Conservation (phyloP, 257 asterid genomes). For the Pogostemon cablin region DNA sequence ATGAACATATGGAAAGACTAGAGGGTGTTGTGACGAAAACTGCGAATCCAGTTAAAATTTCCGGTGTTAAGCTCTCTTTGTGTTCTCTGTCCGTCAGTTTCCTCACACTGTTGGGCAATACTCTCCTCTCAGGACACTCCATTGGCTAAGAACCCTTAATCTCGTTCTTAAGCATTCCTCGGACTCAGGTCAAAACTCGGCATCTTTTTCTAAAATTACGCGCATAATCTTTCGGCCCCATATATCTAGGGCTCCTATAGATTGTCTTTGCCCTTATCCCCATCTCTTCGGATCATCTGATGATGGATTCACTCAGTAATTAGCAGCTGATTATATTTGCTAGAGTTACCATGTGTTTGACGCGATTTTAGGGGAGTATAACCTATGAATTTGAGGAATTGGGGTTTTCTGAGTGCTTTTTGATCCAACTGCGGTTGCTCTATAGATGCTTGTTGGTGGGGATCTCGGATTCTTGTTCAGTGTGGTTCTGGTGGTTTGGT, state of each 20-base stretch:
- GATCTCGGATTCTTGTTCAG: constrained; percentile 59
- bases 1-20: background rate
- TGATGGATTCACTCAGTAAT: background rate
- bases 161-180: background rate
- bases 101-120: background rate
- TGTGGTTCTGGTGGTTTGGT: constrained; percentile 48
- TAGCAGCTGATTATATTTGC: background rate
- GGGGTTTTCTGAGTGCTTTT: constrained; percentile 48
- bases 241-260: background rate
- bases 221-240: background rate
- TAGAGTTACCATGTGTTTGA: background rate
- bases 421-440: constrained; percentile 35
- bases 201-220: background rate
- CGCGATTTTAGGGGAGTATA: constrained; percentile 18
- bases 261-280: background rate
- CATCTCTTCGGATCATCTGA: background rate
- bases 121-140: background rate
- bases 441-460: constrained; percentile 71
- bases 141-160: background rate
- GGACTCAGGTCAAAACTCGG: background rate
- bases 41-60: background rate
- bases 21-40: background rate
- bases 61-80: background rate
- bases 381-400: constrained; percentile 43
- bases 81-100: background rate